Evolutionary conservation across 441 rosid genomes (phyloP).

Genomic region (Brassica hybrid): DNA sequence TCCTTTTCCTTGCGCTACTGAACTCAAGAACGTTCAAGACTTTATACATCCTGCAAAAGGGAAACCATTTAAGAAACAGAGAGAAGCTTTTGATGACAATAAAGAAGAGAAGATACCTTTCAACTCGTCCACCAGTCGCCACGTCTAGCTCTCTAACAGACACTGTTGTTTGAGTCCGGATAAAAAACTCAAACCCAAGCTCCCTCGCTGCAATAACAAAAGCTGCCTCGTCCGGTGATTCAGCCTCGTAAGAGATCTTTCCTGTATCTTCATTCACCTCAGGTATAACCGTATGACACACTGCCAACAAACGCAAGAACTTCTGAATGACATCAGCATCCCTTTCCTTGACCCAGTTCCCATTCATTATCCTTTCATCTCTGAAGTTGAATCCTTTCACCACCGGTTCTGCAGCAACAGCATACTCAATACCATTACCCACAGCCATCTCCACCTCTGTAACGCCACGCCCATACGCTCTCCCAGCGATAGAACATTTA

Average conservation of each 20-base stretch:
- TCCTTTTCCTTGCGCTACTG: conserved; percentile 95
- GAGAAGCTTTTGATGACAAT: conserved; percentile 14
- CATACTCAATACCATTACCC: conserved; percentile 47
- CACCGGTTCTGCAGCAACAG: conserved; percentile 45
- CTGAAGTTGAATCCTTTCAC: conserved; percentile 85
- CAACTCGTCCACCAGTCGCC: conserved; percentile 49
- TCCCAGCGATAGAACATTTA: conserved; percentile 93
- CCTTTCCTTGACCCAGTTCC: conserved; percentile 76
- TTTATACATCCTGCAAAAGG: conserved; percentile 67
- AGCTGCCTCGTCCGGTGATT: conserved; percentile 99
- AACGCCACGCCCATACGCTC: conserved; percentile 79
- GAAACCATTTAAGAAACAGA: conserved; percentile 11
- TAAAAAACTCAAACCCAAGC: conserved; percentile 85
- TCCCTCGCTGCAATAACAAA: conserved; percentile 97
- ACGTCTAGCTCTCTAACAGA: conserved; percentile 76
- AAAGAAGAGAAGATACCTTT: conserved; percentile 55
- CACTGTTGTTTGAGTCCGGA: conserved; percentile 80
- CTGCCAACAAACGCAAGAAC: conserved; percentile 73
- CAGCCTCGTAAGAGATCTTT: conserved; percentile 84
- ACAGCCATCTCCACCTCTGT: conserved; percentile 90
- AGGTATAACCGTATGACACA: conserved; percentile 95
- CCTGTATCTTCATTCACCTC: conserved; percentile 82
- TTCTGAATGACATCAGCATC: conserved; percentile 67
- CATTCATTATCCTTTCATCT: conserved; percentile 83
- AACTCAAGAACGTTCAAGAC: conserved; percentile 82